Evolutionary conservation across 208 protist genomes (phyloP).

Genomic region (Giardia duodenalis): DNA sequence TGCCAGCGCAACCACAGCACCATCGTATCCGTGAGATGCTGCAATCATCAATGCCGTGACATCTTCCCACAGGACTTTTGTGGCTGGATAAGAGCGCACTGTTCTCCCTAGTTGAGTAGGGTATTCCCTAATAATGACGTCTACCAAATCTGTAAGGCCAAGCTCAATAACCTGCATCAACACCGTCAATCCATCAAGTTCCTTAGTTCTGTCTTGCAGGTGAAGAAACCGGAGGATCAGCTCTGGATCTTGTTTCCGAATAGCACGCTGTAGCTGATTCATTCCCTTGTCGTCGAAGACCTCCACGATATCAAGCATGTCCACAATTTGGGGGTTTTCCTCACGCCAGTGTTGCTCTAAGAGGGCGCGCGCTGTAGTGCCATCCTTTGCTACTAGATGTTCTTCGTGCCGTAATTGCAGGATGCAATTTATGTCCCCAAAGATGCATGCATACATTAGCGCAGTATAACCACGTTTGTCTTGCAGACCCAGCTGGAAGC

Average conservation of each 20-base stretch:
- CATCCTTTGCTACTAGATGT: not conserved
- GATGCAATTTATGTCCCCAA: not conserved
- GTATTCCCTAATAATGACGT: not conserved
- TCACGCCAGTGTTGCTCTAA: not conserved
- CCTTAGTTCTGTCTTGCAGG: not conserved
- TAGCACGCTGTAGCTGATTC: not conserved
- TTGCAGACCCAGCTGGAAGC: not conserved
- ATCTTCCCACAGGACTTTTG: not conserved
- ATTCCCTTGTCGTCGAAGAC: not conserved
- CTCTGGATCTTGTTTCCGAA: not conserved
- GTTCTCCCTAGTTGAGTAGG: not conserved
- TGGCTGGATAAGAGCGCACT: not conserved
- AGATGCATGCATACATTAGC: not conserved
- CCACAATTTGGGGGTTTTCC: not conserved
- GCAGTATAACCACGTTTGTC: not conserved
- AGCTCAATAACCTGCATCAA: not conserved
- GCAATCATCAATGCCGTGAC: conserved; percentile 2
- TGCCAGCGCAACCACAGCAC: not conserved
- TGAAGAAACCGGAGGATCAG: not conserved
- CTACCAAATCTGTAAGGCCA: not conserved
- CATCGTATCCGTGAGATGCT: not conserved
- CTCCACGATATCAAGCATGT: not conserved
- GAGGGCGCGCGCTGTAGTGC: not conserved
- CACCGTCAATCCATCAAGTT: not conserved
- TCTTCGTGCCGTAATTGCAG: not conserved